Percentiles rank a stretch among this genome's conserved stretches.
Evolutionary conservation across 2,329 filamentous ascomycete species (phyloP).

Genomic region (Ustulina deusta): DNA sequence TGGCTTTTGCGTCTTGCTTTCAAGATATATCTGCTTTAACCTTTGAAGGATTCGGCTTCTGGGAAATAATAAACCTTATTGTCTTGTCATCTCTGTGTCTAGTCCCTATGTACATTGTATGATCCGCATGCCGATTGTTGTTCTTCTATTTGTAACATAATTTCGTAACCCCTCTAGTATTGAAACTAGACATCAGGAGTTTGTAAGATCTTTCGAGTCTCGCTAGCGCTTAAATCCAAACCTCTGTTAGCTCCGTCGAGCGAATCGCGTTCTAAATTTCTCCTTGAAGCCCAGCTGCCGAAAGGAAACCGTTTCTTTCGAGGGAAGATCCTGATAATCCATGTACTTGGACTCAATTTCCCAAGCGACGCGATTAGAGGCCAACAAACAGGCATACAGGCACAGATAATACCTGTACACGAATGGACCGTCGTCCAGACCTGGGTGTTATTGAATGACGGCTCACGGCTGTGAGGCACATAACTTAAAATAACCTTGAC

Average conservation of each 20-base stretch:
- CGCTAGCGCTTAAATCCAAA: background rate
- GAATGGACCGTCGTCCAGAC: conserved; percentile 45
- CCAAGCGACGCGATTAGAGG: conserved; percentile 23
- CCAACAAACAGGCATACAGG: conserved; percentile 44
- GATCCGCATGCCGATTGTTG: background rate
- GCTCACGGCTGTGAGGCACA: conserved; percentile 27
- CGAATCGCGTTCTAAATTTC: background rate
- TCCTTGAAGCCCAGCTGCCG: background rate
- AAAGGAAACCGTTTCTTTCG: background rate
- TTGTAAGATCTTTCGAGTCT: background rate
- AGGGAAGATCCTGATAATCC: background rate
- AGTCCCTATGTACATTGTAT: background rate
- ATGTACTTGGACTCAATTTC: conserved; percentile 3
- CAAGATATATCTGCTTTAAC: too few species aligned
- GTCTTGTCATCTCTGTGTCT: background rate
- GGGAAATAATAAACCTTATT: too few species aligned
- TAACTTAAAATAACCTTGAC: conserved; percentile 38
- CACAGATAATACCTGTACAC: conserved; percentile 44
- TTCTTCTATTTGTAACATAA: background rate
- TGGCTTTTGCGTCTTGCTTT: too few species aligned
- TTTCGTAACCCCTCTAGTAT: background rate
- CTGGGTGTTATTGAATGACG: conserved; percentile 25
- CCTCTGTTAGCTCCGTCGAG: background rate
- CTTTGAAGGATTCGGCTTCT: too few species aligned
- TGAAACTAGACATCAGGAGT: background rate